Percentiles rank a stretch among this genome's conserved stretches.
phyloP scores from a whole-genome alignment of 495 filamentous ascomycete species.

The Lophiostoma macrostomum region DNA sequence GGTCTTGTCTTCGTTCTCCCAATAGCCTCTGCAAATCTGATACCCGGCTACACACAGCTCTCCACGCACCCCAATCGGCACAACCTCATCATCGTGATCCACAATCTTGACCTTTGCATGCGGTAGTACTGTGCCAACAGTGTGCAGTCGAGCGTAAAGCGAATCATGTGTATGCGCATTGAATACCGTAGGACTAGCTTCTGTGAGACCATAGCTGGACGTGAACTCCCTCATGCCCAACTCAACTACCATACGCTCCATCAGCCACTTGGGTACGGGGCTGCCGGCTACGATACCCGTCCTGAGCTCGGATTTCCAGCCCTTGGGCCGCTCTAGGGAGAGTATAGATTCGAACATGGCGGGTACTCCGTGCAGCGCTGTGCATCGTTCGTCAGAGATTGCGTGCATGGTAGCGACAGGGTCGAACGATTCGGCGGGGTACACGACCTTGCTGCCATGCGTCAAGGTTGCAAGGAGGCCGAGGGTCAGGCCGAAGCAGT shows the following conservation, averaged over 20 bases:
- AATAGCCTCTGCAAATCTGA: conserved; percentile 66
- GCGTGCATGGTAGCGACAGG: conserved; percentile 56
- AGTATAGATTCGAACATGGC: conserved; percentile 71
- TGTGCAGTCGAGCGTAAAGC: conserved; percentile 56
- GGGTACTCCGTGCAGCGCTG: conserved; percentile 67
- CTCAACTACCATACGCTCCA: conserved; percentile 58
- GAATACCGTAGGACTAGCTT: conserved; percentile 68
- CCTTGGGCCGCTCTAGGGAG: conserved; percentile 47
- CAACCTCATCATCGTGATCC: conserved; percentile 54
- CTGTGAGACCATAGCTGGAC: conserved; percentile 68
- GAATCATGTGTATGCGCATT: conserved; percentile 65
- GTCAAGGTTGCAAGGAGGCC: conserved; percentile 65
- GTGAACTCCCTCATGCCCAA: conserved; percentile 68
- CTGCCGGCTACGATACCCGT: conserved; percentile 70
- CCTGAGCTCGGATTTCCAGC: conserved; percentile 50
- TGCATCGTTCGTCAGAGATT: conserved; percentile 62
- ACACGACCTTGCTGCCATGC: conserved; percentile 64
- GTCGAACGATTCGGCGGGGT: conserved; percentile 64
- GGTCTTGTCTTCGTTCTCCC: conserved; percentile 68
- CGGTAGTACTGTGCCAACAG: conserved; percentile 65
- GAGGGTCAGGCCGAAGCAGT: conserved; percentile 72
- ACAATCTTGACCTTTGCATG: conserved; percentile 68
- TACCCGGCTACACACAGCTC: conserved; percentile 70
- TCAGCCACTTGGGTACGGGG: conserved; percentile 61
- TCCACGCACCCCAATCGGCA: conserved; percentile 58